Evolutionary conservation across 441 rosid genomes (phyloP), one percentile per base, ranked within the genome.

Genomic region (Populus trichocarpa): DNA sequence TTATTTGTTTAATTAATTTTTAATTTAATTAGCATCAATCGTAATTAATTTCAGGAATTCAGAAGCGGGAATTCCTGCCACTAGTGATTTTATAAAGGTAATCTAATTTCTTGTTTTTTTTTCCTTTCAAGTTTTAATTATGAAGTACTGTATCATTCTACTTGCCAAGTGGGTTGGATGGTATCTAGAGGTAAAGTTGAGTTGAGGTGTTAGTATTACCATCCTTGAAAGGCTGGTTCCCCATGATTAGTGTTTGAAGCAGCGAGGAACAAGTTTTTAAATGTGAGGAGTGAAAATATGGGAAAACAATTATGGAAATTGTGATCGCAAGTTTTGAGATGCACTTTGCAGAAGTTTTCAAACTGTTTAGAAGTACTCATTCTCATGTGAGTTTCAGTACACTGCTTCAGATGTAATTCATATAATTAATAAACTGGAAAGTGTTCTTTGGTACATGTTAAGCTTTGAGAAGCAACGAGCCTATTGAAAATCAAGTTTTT

Each of bases 51-150:
- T 75, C 91, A 93, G 98, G 98, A 85, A 78, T 76, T 86, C 90
- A 0, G 88, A 83, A 23, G 78, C 71, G 30, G 87, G 85, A 80
- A 75, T 75, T 74, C 87, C 88, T 78, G 84, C 46, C 68, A 84
- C 88, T 46, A 64, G 67, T 20, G 84, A 89, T 70, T 91, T 92
- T 83, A 35, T 95, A 64, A 88, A 92, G 98, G 99, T 93, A 61
- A 42, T 89, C 78, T 57, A n/a, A 75, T 28, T 23, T 74, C 10
- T 35, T 13, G 3, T 72, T 5, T 18, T 14, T 26, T 10, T 75
- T 1, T 12, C 8, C 16, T 25, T 23, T 14, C 14, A 8, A 63
- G 20, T 12, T 20, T 20, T 7, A 11, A 7, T 5, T 46, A 16
- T 16, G 66, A 13, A 16, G 11, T 50, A 20, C 38, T 57, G 1